A percentile compares a stretch with the other conserved stretches of the same genome.
These are phyloP conservation scores for Venturia carpophila DNA, from an alignment of 2,329 filamentous ascomycete species.

Conservation along the genomic window DNA sequence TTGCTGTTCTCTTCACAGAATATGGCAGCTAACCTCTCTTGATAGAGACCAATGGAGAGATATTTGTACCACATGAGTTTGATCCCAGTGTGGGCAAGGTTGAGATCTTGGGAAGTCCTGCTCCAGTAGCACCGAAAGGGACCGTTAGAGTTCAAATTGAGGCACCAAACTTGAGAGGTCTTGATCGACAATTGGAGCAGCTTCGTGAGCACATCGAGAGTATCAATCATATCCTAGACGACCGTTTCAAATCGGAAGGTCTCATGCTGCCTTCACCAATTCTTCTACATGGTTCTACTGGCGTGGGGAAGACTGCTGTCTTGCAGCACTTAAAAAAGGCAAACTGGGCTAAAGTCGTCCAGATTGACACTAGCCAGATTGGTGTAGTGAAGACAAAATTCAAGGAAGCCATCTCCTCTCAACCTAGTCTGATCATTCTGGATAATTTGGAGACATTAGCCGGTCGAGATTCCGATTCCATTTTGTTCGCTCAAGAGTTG, in stretches of 20 bases:
- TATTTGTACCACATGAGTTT: slow-evolving; percentile 22
- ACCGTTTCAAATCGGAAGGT: slow-evolving; percentile 31
- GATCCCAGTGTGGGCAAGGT: slow-evolving; percentile 17
- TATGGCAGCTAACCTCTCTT: background rate
- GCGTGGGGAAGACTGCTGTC: slow-evolving; percentile 72
- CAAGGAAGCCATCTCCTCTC: slow-evolving; percentile 56
- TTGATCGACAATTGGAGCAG: slow-evolving; percentile 17
- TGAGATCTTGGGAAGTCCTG: background rate
- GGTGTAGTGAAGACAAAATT: slow-evolving; percentile 60
- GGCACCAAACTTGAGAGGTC: slow-evolving; percentile 26
- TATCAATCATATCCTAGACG: background rate
- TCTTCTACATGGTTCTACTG: slow-evolving; percentile 64
- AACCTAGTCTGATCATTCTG: slow-evolving; percentile 72
- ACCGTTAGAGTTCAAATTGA: slow-evolving; percentile 38
- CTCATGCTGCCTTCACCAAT: slow-evolving; percentile 42
- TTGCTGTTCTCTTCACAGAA: background rate
- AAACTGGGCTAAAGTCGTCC: slow-evolving; percentile 63
- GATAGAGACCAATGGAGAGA: slow-evolving; percentile 21
- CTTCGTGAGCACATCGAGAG: slow-evolving; percentile 10
- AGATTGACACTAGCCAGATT: slow-evolving; percentile 42
- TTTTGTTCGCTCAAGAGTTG: slow-evolving; percentile 33
- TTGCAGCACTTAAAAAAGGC: slow-evolving; percentile 57
- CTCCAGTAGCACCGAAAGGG: background rate
- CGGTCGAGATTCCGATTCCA: slow-evolving; percentile 45
- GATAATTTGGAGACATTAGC: slow-evolving; percentile 69